Evolutionary conservation across 495 filamentous ascomycete species (phyloP).

Genomic region (Cetradonia linearis): DNA sequence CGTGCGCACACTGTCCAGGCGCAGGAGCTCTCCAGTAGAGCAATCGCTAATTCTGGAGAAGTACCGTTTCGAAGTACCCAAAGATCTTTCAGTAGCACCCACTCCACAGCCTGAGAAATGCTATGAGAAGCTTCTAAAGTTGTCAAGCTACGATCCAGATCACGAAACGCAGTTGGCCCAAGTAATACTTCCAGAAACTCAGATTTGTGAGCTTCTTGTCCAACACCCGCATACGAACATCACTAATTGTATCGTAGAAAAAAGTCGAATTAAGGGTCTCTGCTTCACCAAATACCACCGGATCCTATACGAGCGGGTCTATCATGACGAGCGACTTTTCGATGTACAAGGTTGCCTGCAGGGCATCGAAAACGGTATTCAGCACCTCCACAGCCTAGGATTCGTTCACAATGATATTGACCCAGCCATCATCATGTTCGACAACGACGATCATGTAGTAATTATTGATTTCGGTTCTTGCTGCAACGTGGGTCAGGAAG

Average conservation of each 20-base stretch:
- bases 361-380: not conserved
- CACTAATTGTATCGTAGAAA: not conserved
- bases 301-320: not conserved
- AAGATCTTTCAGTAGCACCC: not conserved
- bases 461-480: conserved; percentile 3
- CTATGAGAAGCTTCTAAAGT: not conserved
- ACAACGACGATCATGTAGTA: not conserved
- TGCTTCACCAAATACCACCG: not conserved
- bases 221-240: not conserved
- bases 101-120: not conserved
- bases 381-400: not conserved
- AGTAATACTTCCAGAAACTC: not conserved
- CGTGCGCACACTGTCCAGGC: too few species aligned
- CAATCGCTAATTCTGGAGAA: too few species aligned
- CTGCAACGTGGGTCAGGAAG: not conserved
- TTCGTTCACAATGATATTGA: conserved; percentile 3
- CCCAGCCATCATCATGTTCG: not conserved
- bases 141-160: not conserved
- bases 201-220: not conserved
- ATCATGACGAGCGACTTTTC: not conserved
- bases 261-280: not conserved
- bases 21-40: too few species aligned
- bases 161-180: not conserved
- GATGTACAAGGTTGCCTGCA: not conserved
- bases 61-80: not conserved